Evolutionary conservation across 2,329 filamentous ascomycete genomes (phyloP).

Genomic region (Aspergillus thermomutatus): DNA sequence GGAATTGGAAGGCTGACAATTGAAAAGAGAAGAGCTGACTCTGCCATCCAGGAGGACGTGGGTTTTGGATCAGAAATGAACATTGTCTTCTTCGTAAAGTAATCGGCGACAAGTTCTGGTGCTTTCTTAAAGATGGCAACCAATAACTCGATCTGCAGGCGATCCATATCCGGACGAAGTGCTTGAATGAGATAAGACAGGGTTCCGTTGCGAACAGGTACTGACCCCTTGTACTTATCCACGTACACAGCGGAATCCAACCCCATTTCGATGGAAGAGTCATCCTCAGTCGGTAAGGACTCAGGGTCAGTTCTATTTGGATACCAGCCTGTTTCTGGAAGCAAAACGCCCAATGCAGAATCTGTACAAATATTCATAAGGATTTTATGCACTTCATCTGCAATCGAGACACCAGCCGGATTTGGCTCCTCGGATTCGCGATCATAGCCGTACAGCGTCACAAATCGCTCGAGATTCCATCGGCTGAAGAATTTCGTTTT

Average conservation of each 20-base stretch:
- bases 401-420: conserved; percentile 52
- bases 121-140: conserved; percentile 74
- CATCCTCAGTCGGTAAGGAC: conserved; percentile 44
- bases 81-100: conserved; percentile 74
- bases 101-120: conserved; percentile 84
- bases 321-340: conserved; percentile 80
- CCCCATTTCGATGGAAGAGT: conserved; percentile 58
- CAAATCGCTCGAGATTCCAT: conserved; percentile 67
- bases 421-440: conserved; percentile 45
- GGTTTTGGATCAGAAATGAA: conserved; percentile 90
- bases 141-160: conserved; percentile 76
- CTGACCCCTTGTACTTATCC: conserved; percentile 61
- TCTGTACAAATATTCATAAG: conserved; percentile 72
- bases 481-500: conserved; percentile 77
- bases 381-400: conserved; percentile 70
- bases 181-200: conserved; percentile 75
- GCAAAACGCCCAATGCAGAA: conserved; percentile 67
- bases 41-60: conserved; percentile 91
- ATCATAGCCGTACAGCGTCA: conserved; percentile 63
- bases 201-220: conserved; percentile 74
- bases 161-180: conserved; percentile 78
- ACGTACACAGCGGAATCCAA: conserved; percentile 69
- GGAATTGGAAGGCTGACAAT: conserved; percentile 74
- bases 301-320: conserved; percentile 66
- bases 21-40: conserved; percentile 82